Evolutionary conservation across 164 flowering plant species (phyloP), one percentile per base, ranked within the genome.

Genomic region (Umbilicus rupestris): DNA sequence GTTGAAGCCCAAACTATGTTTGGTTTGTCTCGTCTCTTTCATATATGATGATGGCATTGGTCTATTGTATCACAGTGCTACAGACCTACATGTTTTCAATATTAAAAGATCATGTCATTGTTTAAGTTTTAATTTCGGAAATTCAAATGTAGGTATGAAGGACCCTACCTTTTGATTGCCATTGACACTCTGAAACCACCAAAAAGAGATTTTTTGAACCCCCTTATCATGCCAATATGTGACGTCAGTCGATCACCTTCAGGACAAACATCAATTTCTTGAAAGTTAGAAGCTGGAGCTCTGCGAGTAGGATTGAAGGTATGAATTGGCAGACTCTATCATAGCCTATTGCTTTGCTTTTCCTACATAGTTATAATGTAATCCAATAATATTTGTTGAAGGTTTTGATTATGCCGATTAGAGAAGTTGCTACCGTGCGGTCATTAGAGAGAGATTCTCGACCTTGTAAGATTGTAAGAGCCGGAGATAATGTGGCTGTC

Each of bases 251-350:
- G 74, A 73, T 74, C 85, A 62, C 76, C 74, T 4, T 72, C 69
- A 14, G 92, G 90, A 22, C 97, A 82, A 79, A 82, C 86, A 16
- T 82, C 92, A 49, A 90, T 82, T 20, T 81, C 83, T 76, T 97
- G 99, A 33, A 95, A 95, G 79, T 68, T 95, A 80, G 99, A 90
- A 75, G 76, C 85, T 77, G 97, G 99, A 67, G 97, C 97, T 68
- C 77, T 95, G 72, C 89, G 84, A 73, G 75, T 64, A 73, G 99
- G 99, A 68, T 68, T 33, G 16, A 92, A 87, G 94, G 99, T 94
- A 82, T 35, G 15, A 15, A 17, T n/a, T n/a, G 45, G 29, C 64
- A 30, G 22, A 60, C 64, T 30, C 20, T 60, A 30, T 10, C 65
- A 39, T 63, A 20, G 7, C 8, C 45, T 26, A 39, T 37, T 19